Percentiles rank a stretch among this genome's conserved stretches.
phyloP scores from a whole-genome alignment of 2,329 filamentous ascomycete genomes.

The Fusarium nematophilum region DNA sequence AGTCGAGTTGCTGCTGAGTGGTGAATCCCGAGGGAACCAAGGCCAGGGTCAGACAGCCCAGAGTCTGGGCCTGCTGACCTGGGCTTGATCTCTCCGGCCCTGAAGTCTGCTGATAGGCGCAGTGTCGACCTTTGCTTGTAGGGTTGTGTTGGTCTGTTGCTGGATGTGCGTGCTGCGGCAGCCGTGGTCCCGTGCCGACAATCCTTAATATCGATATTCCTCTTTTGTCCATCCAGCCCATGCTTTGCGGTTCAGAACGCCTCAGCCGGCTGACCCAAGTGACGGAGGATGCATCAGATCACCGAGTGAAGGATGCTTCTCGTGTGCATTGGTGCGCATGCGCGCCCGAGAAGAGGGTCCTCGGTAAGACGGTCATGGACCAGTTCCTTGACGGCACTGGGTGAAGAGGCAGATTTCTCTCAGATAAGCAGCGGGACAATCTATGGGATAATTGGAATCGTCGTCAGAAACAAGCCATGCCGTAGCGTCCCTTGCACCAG shows the following conservation, averaged over 20 bases:
- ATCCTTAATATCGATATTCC: constrained; percentile 20
- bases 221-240: constrained; percentile 3
- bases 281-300: constrained; percentile 24
- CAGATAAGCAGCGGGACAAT: constrained; percentile 29
- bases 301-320: constrained; percentile 10
- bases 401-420: neutral
- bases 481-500: constrained; percentile 11
- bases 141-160: constrained; percentile 5
- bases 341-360: neutral
- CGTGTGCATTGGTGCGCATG: constrained; percentile 5
- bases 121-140: neutral
- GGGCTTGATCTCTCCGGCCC: constrained; percentile 17
- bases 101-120: constrained; percentile 17
- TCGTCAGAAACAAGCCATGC: constrained; percentile 7
- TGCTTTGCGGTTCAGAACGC: constrained; percentile 3
- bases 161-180: constrained; percentile 27
- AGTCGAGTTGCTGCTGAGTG: constrained; percentile 8
- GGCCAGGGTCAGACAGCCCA: constrained; percentile 20
- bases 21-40: constrained; percentile 13
- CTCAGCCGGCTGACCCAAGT: constrained; percentile 20
- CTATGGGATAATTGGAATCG: constrained; percentile 11
- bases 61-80: constrained; percentile 18
- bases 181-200: constrained; percentile 26
- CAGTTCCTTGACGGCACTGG: constrained; percentile 1
- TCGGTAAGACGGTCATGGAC: neutral